These are phyloP conservation scores for Mycena venus DNA, from an alignment of 768 basidiomycete genomes.

Conservation along the genomic window DNA sequence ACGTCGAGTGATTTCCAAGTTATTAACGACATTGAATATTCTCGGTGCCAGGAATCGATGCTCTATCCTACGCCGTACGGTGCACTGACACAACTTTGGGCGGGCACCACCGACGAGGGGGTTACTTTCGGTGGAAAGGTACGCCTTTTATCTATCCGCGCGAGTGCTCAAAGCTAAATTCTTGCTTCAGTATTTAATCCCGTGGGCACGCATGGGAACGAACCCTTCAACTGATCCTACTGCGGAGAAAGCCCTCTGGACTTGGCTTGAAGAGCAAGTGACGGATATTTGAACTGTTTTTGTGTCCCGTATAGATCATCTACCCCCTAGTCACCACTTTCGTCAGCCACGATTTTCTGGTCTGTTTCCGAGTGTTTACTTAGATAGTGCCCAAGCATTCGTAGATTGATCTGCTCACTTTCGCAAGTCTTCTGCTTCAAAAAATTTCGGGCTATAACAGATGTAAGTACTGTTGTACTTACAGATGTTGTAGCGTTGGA, in stretches of 20 bases:
- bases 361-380: too few relatives aligned
- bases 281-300: background rate
- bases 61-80: slow-evolving; percentile 53
- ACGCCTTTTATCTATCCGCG: slow-evolving; percentile 18
- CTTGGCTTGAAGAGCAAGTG: slow-evolving; percentile 60
- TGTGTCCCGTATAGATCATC: too few relatives aligned
- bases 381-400: too few relatives aligned
- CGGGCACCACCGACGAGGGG: slow-evolving; percentile 59
- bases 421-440: too few relatives aligned
- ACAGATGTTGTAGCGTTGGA: too few relatives aligned
- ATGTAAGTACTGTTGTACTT: too few relatives aligned
- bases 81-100: slow-evolving; percentile 64
- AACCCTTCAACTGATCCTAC: slow-evolving; percentile 36
- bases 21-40: slow-evolving; percentile 25
- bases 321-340: too few relatives aligned
- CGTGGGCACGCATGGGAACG: slow-evolving; percentile 54
- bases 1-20: background rate
- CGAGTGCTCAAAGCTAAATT: background rate
- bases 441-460: too few relatives aligned
- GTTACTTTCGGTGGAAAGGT: slow-evolving; percentile 59
- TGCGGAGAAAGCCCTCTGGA: slow-evolving; percentile 53
- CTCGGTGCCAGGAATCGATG: background rate
- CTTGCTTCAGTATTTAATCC: slow-evolving; percentile 51
- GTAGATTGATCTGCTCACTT: too few relatives aligned
- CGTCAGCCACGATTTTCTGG: too few relatives aligned